Evolutionary conservation across 1,284 basidiomycete genomes (phyloP).

Genomic region (Melampsora americana): DNA sequence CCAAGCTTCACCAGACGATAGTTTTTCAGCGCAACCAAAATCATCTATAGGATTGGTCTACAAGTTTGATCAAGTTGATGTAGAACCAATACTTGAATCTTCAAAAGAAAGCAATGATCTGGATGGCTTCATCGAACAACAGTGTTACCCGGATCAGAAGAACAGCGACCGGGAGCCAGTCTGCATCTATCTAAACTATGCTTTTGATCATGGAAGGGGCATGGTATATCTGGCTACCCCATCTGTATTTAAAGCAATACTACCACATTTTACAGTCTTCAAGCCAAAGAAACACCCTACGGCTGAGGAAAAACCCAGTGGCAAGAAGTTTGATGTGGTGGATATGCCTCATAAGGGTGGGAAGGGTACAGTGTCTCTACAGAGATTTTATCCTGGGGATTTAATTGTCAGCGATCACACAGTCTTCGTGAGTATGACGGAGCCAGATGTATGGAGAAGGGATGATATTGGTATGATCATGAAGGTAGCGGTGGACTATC

Average conservation of each 20-base stretch:
- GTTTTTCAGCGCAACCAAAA: too few relatives aligned
- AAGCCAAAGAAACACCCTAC: neutral
- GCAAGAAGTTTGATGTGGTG: constrained; percentile 14
- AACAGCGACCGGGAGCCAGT: constrained; percentile 10
- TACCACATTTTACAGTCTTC: constrained; percentile 12
- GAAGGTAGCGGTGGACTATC: constrained; percentile 26
- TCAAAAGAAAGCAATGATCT: neutral
- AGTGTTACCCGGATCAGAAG: constrained; percentile 7
- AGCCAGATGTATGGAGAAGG: neutral
- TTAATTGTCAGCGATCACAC: constrained; percentile 21
- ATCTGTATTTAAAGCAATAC: neutral
- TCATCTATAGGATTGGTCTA: too few relatives aligned
- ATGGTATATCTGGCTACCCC: constrained; percentile 10
- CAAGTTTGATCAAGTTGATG: too few relatives aligned
- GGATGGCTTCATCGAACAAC: constrained; percentile 23
- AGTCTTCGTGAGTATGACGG: constrained; percentile 12
- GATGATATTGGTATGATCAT: constrained; percentile 10
- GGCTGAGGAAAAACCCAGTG: constrained; percentile 2
- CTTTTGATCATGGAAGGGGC: constrained; percentile 20
- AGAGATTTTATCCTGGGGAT: constrained; percentile 10
- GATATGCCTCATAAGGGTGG: constrained; percentile 33
- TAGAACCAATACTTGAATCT: too few relatives aligned
- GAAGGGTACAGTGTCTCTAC: constrained; percentile 13
- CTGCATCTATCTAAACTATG: constrained; percentile 24
- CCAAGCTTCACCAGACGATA: too few relatives aligned